Evolutionary conservation across 257 asterid species (phyloP).

Genomic region (Nicotiana tomentosiformis): DNA sequence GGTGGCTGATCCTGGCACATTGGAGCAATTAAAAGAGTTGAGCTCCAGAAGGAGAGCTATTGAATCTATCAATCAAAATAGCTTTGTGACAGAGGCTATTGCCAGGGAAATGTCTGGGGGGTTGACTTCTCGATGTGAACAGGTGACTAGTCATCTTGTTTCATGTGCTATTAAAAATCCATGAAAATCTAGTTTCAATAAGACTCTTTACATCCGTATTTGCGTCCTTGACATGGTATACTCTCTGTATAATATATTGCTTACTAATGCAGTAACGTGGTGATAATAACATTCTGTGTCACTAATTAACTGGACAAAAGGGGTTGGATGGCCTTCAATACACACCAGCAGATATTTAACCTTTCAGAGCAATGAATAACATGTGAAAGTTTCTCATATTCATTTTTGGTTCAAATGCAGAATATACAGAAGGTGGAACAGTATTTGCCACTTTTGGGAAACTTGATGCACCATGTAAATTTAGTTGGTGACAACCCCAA

Average conservation of each 20-base stretch:
- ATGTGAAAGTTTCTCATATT: not conserved
- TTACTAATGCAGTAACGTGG: not conserved
- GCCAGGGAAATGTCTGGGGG: conserved; percentile 83
- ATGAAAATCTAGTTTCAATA: not conserved
- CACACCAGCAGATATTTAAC: not conserved
- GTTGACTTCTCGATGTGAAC: conserved; percentile 49
- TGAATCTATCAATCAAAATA: conserved; percentile 36
- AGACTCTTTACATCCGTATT: not conserved
- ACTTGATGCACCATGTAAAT: conserved; percentile 33
- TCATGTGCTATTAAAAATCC: not conserved
- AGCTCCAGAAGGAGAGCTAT: conserved; percentile 61
- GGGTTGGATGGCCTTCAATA: not conserved
- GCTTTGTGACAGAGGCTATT: conserved; percentile 46
- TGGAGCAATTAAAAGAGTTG: conserved; percentile 56
- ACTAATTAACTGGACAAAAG: not conserved
- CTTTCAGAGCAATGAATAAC: not conserved
- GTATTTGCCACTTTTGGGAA: conserved; percentile 55
- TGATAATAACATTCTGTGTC: not conserved
- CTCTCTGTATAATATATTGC: not conserved
- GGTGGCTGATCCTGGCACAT: conserved; percentile 42
- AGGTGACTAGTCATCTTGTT: conserved; percentile 23
- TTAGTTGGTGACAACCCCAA: conserved; percentile 7
- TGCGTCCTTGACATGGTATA: not conserved
- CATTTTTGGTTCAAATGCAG: conserved; percentile 21
- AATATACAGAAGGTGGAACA: conserved; percentile 59